These are phyloP conservation scores for Rhizophora mangle DNA, from an alignment of 345 rosid species.

Conservation along the genomic window DNA sequence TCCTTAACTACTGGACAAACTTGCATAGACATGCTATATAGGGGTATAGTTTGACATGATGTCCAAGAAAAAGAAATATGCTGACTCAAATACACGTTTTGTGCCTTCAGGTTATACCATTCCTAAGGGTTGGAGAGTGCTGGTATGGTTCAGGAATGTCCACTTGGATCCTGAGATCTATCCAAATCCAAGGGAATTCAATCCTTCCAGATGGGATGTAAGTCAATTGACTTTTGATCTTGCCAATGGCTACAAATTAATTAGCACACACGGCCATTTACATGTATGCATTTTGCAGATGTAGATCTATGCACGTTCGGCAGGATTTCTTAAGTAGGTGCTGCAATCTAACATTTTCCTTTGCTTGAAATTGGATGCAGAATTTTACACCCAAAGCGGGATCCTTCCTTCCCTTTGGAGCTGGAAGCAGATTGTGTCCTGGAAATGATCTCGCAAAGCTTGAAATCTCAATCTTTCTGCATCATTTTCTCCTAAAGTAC, in stretches of 20 bases:
- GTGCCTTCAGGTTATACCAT: conserved; percentile 57
- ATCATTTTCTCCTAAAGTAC: conserved; percentile 71
- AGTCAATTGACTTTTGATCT: conserved; percentile 10
- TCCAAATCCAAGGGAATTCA: conserved; percentile 58
- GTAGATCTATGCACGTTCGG: background rate
- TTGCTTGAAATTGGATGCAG: conserved; percentile 24
- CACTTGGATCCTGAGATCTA: conserved; percentile 64
- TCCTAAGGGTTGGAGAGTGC: conserved; percentile 84
- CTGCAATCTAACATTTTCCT: no score
- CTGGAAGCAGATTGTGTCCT: conserved; percentile 76
- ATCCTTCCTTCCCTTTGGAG: conserved; percentile 78
- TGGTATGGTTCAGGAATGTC: conserved; percentile 75
- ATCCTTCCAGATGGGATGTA: conserved; percentile 94
- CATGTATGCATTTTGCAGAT: background rate
- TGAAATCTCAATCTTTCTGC: conserved; percentile 74
- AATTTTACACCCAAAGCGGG: conserved; percentile 56
- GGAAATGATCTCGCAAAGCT: conserved; percentile 90
- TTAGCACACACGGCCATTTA: no score
- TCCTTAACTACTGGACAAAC: no score
- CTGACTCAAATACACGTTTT: background rate
- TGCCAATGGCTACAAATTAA: background rate
- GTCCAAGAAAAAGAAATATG: no score
- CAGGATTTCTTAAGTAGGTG: no score
- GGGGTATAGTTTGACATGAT: no score
- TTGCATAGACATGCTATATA: no score